Conservation (phyloP, 371 early-diverging fungal genomes). For the Enterocytospora artemiae region DNA sequence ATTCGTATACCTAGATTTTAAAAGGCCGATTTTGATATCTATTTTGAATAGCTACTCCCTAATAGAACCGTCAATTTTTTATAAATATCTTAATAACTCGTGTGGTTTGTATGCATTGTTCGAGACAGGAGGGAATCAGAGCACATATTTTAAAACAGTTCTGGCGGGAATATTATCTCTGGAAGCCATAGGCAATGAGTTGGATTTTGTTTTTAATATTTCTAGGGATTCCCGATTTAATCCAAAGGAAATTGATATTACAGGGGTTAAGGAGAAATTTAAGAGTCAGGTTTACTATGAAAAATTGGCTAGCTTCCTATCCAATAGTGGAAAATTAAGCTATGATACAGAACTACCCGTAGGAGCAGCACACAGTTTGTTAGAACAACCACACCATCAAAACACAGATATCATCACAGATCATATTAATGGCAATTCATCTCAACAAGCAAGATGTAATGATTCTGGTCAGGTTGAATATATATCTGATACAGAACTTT, state of each 20-base stretch:
- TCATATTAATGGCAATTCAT: not conserved
- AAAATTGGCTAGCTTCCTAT: too few relatives aligned
- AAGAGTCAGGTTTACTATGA: not conserved
- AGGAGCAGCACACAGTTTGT: too few relatives aligned
- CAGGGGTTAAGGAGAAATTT: conserved; percentile 8
- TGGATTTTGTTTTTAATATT: conserved; percentile 3
- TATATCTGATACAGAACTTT: too few relatives aligned
- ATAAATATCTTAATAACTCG: not conserved
- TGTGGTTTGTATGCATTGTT: not conserved
- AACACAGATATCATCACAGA: not conserved
- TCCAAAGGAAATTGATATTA: not conserved
- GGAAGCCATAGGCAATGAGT: conserved; percentile 6
- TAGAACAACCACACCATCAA: not conserved
- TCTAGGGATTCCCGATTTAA: not conserved
- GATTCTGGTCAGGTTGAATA: not conserved
- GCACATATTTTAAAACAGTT: conserved; percentile 1
- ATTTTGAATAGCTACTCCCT: not conserved
- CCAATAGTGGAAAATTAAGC: too few relatives aligned
- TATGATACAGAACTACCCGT: too few relatives aligned
- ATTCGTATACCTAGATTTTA: not conserved
- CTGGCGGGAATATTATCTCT: not conserved
- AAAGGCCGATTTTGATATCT: not conserved
- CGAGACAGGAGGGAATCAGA: not conserved
- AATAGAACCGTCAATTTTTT: not conserved
- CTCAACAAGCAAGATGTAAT: not conserved